Percentiles rank a stretch among this genome's conserved stretches.
These are phyloP conservation scores for Puya raimondii DNA, from an alignment of 176 grass and related monocot genomes.

Conservation along the genomic window DNA sequence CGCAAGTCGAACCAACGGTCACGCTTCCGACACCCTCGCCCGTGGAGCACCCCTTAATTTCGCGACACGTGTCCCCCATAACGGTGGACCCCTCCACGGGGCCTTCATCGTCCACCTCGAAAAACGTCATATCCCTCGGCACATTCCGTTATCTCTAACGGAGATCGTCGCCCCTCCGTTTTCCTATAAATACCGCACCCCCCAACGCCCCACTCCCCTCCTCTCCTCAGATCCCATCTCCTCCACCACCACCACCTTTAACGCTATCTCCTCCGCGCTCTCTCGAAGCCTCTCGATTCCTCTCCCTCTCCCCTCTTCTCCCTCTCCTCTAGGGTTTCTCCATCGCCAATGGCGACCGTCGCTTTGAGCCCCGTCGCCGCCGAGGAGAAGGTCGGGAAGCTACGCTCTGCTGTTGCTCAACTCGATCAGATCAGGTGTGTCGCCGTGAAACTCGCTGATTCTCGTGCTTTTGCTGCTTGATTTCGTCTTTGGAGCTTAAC, in stretches of 20 bases:
- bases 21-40: too few relatives aligned
- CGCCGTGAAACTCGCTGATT: not conserved
- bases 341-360: slow-evolving; percentile 9
- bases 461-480: not conserved
- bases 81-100: not conserved
- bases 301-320: not conserved
- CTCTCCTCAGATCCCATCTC: not conserved
- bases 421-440: slow-evolving; percentile 67
- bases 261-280: not conserved
- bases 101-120: not conserved
- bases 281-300: not conserved
- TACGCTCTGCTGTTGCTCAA: slow-evolving; percentile 38
- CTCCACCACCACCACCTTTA: not conserved
- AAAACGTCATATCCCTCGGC: not conserved
- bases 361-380: slow-evolving; percentile 9
- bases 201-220: not conserved
- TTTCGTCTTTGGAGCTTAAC: not conserved
- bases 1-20: too few relatives aligned
- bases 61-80: too few relatives aligned
- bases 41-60: too few relatives aligned
- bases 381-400: slow-evolving; percentile 68
- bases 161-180: not conserved
- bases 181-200: not conserved
- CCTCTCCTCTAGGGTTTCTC: not conserved
- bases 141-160: not conserved